Base-by-base conservation (phyloP, 169 alveolate genomes). In the Plasmodium relictum region DNA sequence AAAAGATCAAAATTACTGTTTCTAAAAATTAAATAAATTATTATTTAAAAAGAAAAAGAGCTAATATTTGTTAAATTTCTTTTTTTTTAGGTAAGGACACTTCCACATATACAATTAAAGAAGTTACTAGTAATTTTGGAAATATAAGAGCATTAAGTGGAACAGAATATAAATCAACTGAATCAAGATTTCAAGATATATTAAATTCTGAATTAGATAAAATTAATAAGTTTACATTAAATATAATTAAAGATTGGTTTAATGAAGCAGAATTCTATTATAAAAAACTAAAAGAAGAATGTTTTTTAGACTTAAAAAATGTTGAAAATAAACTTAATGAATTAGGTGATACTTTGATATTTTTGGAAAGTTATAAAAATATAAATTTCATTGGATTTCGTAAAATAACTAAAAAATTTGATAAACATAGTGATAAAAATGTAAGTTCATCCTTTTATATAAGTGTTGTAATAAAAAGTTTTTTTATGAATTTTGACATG, bases 401-500 rank as follows among this genome's bases (percentile, higher is more conserved):
- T n/a, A 94, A 94, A 70, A 94, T 94, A 24, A 92, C 97, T 9
- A 94, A 93, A 73, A 94, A 94, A 39, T 94, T 89, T 61, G 96
- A 94, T 68, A 94, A 94, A 44, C 93, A 91, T 65, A 93, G 92
- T 80, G 69, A 89, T 9, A 83, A 94, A 66, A 45, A 88, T 5
- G 88, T 95, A 31, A 88, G 93, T n/a, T 88, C 95, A 3, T 92
- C 91, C 66, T 92, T 93, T 45, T 90, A 92, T 58, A 90, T 92
- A 54, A 80, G 68, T 45, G 95, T 89, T 24, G 92, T 93, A 10
- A 89, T 91, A n/a, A 88, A 85, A 71, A 91, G 93, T 42, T 66
- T 91, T 83, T 86, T 88, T 61, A 65, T 88, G 89, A 78, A 74
- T 59, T 56, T 58, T 39, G 93, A 87, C 16, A n/a, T 87, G 24